Conservation (phyloP, 2,329 filamentous ascomycete genomes). For the Paecilomyces fulvus region DNA sequence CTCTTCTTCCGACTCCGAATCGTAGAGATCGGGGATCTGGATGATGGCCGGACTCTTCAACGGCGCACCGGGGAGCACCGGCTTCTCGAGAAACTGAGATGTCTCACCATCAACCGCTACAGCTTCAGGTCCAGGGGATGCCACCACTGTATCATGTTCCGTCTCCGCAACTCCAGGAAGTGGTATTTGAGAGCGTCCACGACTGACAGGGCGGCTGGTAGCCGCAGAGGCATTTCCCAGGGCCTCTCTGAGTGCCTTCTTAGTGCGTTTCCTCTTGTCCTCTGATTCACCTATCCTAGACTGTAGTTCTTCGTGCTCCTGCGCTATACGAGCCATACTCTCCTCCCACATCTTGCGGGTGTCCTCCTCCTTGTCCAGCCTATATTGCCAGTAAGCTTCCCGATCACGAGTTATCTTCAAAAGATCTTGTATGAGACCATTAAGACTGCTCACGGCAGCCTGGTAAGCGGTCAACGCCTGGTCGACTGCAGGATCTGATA, state of each 20-base stretch:
- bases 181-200: conserved; percentile 19
- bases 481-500: conserved; percentile 68
- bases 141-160: conserved; percentile 27
- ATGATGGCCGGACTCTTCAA: conserved; percentile 56
- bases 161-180: conserved; percentile 28
- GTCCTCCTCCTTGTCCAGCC: conserved; percentile 81
- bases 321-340: conserved; percentile 94
- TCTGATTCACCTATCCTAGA: conserved; percentile 82
- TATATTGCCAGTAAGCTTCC: conserved; percentile 94
- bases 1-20: conserved; percentile 69
- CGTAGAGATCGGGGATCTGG: conserved; percentile 64
- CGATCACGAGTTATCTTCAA: conserved; percentile 88
- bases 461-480: conserved; percentile 82
- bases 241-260: conserved; percentile 78
- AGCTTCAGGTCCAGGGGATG: conserved; percentile 6
- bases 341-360: conserved; percentile 97
- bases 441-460: conserved; percentile 77
- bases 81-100: conserved; percentile 24
- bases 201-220: conserved; percentile 29
- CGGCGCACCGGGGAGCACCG: neutral
- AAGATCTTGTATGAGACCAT: conserved; percentile 74
- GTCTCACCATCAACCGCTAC: conserved; percentile 12
- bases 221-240: conserved; percentile 51
- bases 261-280: conserved; percentile 79
- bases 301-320: conserved; percentile 86